Percentiles rank a stretch among this genome's conserved stretches.
phyloP scores from a whole-genome alignment of 495 filamentous ascomycete genomes.

The Aspergillus kassunensis region DNA sequence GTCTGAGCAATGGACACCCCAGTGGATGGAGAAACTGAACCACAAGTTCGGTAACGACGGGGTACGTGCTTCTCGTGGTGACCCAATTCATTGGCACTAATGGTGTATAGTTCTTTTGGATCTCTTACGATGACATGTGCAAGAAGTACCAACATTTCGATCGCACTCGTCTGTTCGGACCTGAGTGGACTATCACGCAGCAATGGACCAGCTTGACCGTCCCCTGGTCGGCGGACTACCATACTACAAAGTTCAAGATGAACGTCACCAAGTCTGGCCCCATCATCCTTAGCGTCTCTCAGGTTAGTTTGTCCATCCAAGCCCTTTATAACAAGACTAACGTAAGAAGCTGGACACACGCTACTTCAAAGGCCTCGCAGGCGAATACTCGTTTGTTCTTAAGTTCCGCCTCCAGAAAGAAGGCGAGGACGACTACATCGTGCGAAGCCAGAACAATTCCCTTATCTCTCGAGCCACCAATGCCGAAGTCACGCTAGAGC shows the following conservation, averaged over 20 bases:
- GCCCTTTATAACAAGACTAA: neutral
- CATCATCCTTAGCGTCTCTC: constrained; percentile 74
- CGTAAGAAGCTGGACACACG: constrained; percentile 62
- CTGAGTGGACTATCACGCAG: constrained; percentile 74
- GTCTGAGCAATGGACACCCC: constrained; percentile 84
- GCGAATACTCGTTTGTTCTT: constrained; percentile 75
- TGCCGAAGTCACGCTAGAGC: constrained; percentile 75
- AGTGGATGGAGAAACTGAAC: constrained; percentile 75
- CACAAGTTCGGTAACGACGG: constrained; percentile 91
- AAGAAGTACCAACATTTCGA: constrained; percentile 79
- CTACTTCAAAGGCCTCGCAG: constrained; percentile 79
- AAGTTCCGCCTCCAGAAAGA: constrained; percentile 80
- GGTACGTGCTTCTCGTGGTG: constrained; percentile 24
- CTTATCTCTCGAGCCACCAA: constrained; percentile 75
- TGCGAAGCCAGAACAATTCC: constrained; percentile 68
- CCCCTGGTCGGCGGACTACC: constrained; percentile 82
- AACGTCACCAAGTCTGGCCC: constrained; percentile 61
- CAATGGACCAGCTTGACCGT: constrained; percentile 83
- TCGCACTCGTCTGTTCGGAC: constrained; percentile 84
- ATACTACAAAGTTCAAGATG: constrained; percentile 76
- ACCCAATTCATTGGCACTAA: neutral
- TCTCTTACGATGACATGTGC: constrained; percentile 75
- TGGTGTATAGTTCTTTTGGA: constrained; percentile 56
- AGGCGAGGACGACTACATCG: constrained; percentile 77
- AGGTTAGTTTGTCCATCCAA: constrained; percentile 35